phyloP scores from a whole-genome alignment of 2,329 filamentous ascomycete genomes.

The Rhinocladiella similis region DNA sequence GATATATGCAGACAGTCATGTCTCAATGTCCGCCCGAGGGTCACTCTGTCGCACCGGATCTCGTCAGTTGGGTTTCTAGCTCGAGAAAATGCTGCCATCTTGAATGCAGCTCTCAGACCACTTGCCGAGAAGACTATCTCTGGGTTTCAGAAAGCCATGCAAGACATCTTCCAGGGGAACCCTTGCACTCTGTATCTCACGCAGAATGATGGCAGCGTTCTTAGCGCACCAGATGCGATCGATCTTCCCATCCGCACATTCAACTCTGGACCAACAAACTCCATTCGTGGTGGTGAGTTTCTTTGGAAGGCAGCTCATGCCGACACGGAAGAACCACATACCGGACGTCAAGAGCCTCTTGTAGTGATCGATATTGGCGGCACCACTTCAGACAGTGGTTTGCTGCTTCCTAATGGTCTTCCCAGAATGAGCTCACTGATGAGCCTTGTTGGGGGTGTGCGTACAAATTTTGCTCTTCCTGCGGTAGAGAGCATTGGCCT shows the following conservation, averaged over 20 bases:
- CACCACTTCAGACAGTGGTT: constrained; percentile 65
- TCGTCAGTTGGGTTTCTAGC: constrained; percentile 51
- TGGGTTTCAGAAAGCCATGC: constrained; percentile 19
- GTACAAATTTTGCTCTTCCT: constrained; percentile 63
- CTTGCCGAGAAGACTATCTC: constrained; percentile 17
- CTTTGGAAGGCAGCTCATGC: constrained; percentile 21
- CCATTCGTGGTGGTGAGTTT: constrained; percentile 52
- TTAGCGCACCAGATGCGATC: constrained; percentile 48
- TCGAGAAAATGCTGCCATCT: constrained; percentile 64
- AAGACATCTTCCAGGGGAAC: constrained; percentile 8
- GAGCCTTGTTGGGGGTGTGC: constrained; percentile 62
- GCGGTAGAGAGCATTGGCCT: constrained; percentile 58
- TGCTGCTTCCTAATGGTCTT: constrained; percentile 62
- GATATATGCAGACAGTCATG: constrained; percentile 35
- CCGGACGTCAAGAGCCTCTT: constrained; percentile 2
- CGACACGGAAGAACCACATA: background rate
- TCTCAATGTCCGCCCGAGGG: constrained; percentile 26
- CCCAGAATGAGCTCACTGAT: constrained; percentile 64
- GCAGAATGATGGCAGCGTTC: constrained; percentile 54
- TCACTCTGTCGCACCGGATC: constrained; percentile 47
- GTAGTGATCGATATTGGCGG: constrained; percentile 69
- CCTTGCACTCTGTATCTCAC: constrained; percentile 52
- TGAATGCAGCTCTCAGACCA: constrained; percentile 54
- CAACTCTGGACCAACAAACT: constrained; percentile 54
- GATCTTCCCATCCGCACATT: constrained; percentile 54